A percentile compares a stretch with the other conserved stretches of the same genome.
These are phyloP conservation scores for Xylaria sp. DNA, from an alignment of 2,329 filamentous ascomycete genomes.

Conservation along the genomic window DNA sequence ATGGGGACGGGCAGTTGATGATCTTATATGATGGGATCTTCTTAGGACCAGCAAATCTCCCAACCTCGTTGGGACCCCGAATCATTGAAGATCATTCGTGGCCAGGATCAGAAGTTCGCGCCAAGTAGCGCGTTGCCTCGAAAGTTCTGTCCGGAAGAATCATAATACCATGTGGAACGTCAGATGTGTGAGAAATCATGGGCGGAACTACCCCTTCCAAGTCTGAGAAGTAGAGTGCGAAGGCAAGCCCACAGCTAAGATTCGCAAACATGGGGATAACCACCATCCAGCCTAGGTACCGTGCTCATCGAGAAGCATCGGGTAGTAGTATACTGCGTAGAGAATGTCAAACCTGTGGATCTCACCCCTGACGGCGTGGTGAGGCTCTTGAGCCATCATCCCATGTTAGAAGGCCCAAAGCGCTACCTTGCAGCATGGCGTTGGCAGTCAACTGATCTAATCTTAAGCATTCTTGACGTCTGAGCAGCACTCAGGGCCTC, in stretches of 20 bases:
- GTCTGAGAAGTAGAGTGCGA: constrained; percentile 3
- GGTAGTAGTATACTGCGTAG: constrained; percentile 4
- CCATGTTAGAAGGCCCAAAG: constrained; percentile 10
- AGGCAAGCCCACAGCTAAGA: not conserved
- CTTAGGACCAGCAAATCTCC: constrained; percentile 27
- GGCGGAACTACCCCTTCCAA: constrained; percentile 38
- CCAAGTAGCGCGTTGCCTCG: constrained; percentile 6
- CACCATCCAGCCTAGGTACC: not conserved
- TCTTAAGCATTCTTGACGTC: not conserved
- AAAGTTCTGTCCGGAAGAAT: not conserved
- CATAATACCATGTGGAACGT: constrained; percentile 34
- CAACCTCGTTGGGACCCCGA: not conserved
- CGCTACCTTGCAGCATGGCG: not conserved
- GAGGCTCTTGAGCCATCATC: constrained; percentile 24
- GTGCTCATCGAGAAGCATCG: not conserved
- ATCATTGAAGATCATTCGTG: constrained; percentile 8
- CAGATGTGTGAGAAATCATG: constrained; percentile 40
- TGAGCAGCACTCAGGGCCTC: not conserved
- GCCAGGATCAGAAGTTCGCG: constrained; percentile 22
- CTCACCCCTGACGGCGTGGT: constrained; percentile 6
- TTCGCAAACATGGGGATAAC: not conserved
- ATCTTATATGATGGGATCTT: constrained; percentile 34
- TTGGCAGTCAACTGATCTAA: not conserved
- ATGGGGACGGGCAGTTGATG: constrained; percentile 19
- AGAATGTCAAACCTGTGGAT: constrained; percentile 3